Base-by-base conservation (phyloP, 169 alveolate genomes). In the Babesia gibsoni region DNA sequence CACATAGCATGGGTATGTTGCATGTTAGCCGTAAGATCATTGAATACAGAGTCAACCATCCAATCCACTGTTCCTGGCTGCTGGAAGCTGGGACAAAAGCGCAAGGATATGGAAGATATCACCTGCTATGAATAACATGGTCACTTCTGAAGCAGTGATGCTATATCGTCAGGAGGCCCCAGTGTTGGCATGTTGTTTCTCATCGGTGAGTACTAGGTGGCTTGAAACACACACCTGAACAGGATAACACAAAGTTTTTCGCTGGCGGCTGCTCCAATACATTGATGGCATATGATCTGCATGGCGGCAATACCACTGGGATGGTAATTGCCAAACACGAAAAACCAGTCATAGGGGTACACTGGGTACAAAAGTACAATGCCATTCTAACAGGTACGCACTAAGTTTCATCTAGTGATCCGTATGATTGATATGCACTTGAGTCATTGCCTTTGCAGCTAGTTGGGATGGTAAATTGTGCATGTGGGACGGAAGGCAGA, bases 11-110 rank as follows among this genome's bases (percentile, higher is more conserved):
- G 88, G 88, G 79, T 67, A 16, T 8, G 48, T 57, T 63, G 9
- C n/a, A n/a, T 20, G 20, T 29, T 53, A 7, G 4, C 20, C 27
- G 20, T 23, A 4, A 8, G 36, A 14, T 65, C n/a, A 5, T 8
- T 65, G 23, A 58, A 23, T 37, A 23, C 36, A 67, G 79, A 46
- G 66, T 39, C 52, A 49, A 10, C 4, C 83, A 20, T 18, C 88
- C 30, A 67, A 79, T 54, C 83, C 88, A 32, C 43, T 79, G 39
- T 50, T 79, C 58, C 68, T 79, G 22, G 46, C 84, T 6, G 88
- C 88, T 16, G 73, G 83, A 14, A 79, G 88, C 49, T 79, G 88
- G 88, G 88, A 79, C 57, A 79, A 67, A 35, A 79, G 70, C 25
- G 73, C 69, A 23, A 48, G 88, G 35, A 46, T 79, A 0, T 79